Evolutionary conservation across 768 basidiomycete species (phyloP).

Genomic region (Pleurotus djamor): DNA sequence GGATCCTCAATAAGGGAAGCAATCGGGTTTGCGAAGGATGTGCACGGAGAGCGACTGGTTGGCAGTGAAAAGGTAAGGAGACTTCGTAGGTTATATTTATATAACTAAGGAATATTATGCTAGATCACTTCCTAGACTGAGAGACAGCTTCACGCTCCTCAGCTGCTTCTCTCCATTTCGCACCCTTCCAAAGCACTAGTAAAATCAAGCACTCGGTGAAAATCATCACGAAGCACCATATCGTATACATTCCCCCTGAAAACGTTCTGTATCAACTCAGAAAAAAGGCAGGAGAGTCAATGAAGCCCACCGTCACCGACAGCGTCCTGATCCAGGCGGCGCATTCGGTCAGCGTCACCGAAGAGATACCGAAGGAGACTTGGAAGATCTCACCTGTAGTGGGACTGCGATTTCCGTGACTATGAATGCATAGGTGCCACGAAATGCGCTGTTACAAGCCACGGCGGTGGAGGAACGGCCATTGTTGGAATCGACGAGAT

Average conservation of each 20-base stretch:
- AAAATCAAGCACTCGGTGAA: slow-evolving; percentile 53
- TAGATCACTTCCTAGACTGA: too few relatives aligned
- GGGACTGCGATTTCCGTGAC: slow-evolving; percentile 74
- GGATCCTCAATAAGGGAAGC: too few relatives aligned
- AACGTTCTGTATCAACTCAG: not conserved
- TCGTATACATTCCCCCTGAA: slow-evolving; percentile 66
- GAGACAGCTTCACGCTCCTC: slow-evolving; percentile 35
- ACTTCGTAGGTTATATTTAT: too few relatives aligned
- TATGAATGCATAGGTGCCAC: slow-evolving; percentile 67
- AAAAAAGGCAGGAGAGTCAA: not conserved
- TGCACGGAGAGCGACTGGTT: too few relatives aligned
- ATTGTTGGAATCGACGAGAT: slow-evolving; percentile 83
- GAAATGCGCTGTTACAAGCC: slow-evolving; percentile 74
- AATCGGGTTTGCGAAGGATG: too few relatives aligned
- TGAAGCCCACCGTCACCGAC: slow-evolving; percentile 65
- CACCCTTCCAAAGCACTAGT: slow-evolving; percentile 60
- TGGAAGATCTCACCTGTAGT: slow-evolving; percentile 46
- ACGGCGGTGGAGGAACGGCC: slow-evolving; percentile 77
- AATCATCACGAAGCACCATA: slow-evolving; percentile 51
- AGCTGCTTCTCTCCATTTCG: slow-evolving; percentile 52
- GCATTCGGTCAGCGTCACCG: not conserved
- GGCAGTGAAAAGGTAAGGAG: too few relatives aligned
- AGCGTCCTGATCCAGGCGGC: slow-evolving; percentile 43
- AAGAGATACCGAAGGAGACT: not conserved
- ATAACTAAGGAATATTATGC: too few relatives aligned